Evolutionary conservation across 805 yeast species (phyloP), one percentile per base, ranked within the genome.

Genomic region (Schwanniomyces yamadae): DNA sequence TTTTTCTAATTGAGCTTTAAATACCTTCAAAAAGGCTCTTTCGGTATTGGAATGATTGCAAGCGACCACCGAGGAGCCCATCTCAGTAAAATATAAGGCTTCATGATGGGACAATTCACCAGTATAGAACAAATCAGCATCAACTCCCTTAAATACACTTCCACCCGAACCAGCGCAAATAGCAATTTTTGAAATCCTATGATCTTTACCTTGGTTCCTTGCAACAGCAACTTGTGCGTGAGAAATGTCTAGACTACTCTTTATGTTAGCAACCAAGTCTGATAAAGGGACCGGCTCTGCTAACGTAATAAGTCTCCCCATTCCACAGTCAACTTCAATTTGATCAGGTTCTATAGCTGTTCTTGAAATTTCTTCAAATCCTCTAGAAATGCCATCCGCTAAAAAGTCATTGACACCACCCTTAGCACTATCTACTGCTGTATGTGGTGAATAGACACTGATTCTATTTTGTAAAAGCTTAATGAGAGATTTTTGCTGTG

Each of bases 51-150:
- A 77, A 53, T 93, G 99, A 50, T 91, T 91, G 50, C 95, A 84
- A 3, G 79, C 76, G 31, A 93, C 69, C 3, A 89, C 87, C 7
- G 78, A 67, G 12, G 78, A 68, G 0, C 95, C 96, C 11, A 65
- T 50, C 49, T 91, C 98, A 32, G 72, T 77, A 45, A 82, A 69
- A 39, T 61, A 75, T 25, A 93, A 70, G 7, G 84, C 83, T 57
- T 93, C 97, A 54, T 93, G 99, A 52, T 93, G 99, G 16, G 95
- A 82, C 46, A 93, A 63, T 55, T 93, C 99, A 2, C 99, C 99
- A 0, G 99, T 90, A 50, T 80, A 76, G 55, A 75, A 84, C 27
- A 89, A 66, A 50, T 93, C 98, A 0, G 78, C 78, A 13, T 64
- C 40, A 2, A 73, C 70, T 0, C 80, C 80, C 33, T 69, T 68